Percentiles rank a stretch among this genome's conserved stretches.
Conservation (phyloP, 768 basidiomycete genomes). For the Cystofilobasidium capitatum region DNA sequence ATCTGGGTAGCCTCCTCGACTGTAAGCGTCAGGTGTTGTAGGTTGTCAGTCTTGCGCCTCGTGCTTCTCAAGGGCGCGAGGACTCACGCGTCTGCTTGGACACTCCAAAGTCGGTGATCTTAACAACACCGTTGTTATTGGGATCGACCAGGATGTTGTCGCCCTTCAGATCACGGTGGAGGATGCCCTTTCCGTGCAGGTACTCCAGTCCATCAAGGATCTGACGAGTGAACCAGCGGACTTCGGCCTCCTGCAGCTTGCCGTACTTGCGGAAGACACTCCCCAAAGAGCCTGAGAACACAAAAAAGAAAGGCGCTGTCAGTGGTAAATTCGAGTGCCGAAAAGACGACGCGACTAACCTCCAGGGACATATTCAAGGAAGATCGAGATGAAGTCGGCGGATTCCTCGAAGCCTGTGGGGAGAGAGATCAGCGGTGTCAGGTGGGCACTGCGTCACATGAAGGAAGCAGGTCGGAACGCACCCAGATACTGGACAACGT, state of each 20-base stretch:
- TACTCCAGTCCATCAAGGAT: slow-evolving; percentile 87
- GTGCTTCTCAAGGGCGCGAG: background rate
- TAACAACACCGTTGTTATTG: slow-evolving; percentile 63
- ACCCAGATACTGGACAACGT: slow-evolving; percentile 95
- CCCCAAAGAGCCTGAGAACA: slow-evolving; percentile 57
- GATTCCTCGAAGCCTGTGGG: slow-evolving; percentile 33
- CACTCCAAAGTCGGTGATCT: slow-evolving; percentile 97
- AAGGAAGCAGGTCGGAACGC: too few relatives aligned
- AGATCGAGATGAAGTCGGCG: slow-evolving; percentile 48
- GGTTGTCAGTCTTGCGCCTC: background rate
- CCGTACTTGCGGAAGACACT: slow-evolving; percentile 79
- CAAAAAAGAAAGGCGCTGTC: background rate
- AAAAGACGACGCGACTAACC: slow-evolving; percentile 36
- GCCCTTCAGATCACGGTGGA: slow-evolving; percentile 93
- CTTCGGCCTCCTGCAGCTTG: slow-evolving; percentile 72
- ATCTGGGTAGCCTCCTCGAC: slow-evolving; percentile 8
- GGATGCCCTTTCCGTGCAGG: slow-evolving; percentile 79
- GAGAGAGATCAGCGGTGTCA: background rate
- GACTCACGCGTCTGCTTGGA: slow-evolving; percentile 66
- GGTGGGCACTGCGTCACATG: too few relatives aligned
- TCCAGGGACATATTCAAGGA: slow-evolving; percentile 97
- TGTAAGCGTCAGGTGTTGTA: slow-evolving; percentile 50
- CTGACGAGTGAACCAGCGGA: slow-evolving; percentile 69
- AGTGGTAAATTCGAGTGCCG: too few relatives aligned
- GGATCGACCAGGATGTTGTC: slow-evolving; percentile 96